phyloP scores from a whole-genome alignment of 2,329 filamentous ascomycete genomes.

The Apiospora pterosperma region DNA sequence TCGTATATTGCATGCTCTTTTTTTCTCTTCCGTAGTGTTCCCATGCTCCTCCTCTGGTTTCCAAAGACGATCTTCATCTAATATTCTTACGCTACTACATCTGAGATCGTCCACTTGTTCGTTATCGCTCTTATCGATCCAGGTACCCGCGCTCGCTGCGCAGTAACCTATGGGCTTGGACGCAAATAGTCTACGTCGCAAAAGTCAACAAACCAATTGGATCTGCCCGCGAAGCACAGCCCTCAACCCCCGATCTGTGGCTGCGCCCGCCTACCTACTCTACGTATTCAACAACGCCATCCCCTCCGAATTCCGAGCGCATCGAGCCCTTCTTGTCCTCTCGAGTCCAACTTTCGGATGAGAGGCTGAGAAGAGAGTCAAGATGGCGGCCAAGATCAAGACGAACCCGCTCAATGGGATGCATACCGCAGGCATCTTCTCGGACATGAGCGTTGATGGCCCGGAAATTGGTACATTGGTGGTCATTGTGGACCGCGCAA shows the following conservation, averaged over 20 bases:
- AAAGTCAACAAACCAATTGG: constrained; percentile 2
- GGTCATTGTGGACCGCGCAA: constrained; percentile 86
- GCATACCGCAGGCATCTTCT: constrained; percentile 90
- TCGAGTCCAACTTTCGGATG: not conserved
- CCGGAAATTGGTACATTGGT: constrained; percentile 92
- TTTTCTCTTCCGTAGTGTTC: too few relatives aligned
- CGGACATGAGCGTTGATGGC: constrained; percentile 90
- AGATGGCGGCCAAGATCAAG: constrained; percentile 54
- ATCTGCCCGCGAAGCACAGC: not conserved
- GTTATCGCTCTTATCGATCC: not conserved
- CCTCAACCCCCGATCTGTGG: not conserved
- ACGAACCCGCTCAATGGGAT: constrained; percentile 55
- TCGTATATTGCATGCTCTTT: not conserved
- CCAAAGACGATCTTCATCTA: too few relatives aligned
- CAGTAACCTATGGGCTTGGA: not conserved
- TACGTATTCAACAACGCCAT: not conserved
- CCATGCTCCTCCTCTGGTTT: too few relatives aligned
- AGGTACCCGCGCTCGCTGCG: constrained; percentile 1
- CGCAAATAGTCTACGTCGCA: not conserved
- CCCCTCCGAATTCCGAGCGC: not conserved
- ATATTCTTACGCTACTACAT: not conserved
- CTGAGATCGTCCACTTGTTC: not conserved
- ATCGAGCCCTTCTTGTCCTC: not conserved
- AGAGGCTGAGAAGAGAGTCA: not conserved
- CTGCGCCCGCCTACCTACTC: not conserved